Percentiles rank a stretch among this genome's conserved stretches.
Conservation (phyloP, 805 yeast genomes). For the Ogataea zsoltii region DNA sequence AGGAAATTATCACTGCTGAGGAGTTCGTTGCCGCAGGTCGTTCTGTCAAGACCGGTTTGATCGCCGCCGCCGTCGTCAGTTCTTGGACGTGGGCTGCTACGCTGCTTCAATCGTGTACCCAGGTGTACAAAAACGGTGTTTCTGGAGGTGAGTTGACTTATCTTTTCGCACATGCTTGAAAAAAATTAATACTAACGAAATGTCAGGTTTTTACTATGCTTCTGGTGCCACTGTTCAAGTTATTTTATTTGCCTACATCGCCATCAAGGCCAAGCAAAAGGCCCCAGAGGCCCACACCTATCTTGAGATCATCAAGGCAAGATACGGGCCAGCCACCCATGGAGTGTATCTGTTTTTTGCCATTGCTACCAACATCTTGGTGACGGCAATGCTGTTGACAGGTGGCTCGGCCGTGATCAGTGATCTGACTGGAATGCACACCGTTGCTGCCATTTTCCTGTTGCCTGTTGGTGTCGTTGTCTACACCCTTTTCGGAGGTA, state of each 20-base stretch:
- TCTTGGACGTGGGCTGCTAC: constrained; percentile 95
- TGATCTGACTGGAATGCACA: constrained; percentile 76
- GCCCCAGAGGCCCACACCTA: constrained; percentile 94
- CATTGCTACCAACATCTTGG: constrained; percentile 82
- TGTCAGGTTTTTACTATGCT: constrained; percentile 58
- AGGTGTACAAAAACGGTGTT: constrained; percentile 76
- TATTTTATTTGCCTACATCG: constrained; percentile 79
- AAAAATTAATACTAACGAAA: neutral
- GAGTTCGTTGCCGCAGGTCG: constrained; percentile 94
- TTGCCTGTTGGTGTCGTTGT: constrained; percentile 78
- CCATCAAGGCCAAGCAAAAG: constrained; percentile 82
- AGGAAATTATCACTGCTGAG: constrained; percentile 87
- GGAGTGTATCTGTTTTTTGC: constrained; percentile 74
- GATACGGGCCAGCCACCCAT: constrained; percentile 82
- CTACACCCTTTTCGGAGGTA: constrained; percentile 79
- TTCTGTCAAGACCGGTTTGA: constrained; percentile 78
- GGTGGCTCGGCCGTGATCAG: constrained; percentile 86
- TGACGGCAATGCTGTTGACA: constrained; percentile 87
- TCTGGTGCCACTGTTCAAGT: constrained; percentile 92
- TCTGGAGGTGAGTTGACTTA: constrained; percentile 43
- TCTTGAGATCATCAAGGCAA: constrained; percentile 75
- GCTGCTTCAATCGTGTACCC: constrained; percentile 70
- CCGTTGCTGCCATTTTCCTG: constrained; percentile 78
- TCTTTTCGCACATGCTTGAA: neutral
- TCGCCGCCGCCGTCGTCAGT: constrained; percentile 87